Conservation (phyloP, 2,329 filamentous ascomycete genomes). For the Neophaeococcomyces mojaviensis region DNA sequence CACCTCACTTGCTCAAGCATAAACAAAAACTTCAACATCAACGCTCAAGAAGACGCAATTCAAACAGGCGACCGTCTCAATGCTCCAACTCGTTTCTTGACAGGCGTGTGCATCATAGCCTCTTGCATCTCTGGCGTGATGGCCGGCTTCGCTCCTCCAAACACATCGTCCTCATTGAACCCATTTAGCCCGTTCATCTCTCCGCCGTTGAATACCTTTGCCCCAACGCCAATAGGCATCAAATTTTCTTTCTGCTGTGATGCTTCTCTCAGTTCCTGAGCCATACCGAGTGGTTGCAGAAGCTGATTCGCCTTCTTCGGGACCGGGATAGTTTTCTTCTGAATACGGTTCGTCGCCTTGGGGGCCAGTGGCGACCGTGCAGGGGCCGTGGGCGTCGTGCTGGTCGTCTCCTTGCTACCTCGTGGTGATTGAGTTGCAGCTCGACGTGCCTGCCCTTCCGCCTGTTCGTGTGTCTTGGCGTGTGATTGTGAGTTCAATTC, state of each 20-base stretch:
- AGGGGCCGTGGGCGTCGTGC: conserved; percentile 3
- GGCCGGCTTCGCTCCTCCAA: conserved; percentile 11
- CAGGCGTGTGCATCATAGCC: conserved; percentile 21
- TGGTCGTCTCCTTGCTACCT: neutral
- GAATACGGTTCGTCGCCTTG: conserved; percentile 16
- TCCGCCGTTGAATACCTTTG: neutral
- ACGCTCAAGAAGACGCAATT: too few relatives aligned
- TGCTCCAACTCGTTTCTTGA: conserved; percentile 20
- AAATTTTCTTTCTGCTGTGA: conserved; percentile 7
- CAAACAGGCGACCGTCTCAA: conserved; percentile 22
- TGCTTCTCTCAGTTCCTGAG: neutral
- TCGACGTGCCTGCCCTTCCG: neutral
- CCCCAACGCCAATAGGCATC: neutral
- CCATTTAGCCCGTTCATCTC: neutral
- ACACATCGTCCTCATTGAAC: neutral
- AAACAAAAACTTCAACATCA: too few relatives aligned
- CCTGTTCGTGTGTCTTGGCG: neutral
- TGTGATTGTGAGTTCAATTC: neutral
- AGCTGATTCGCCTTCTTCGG: conserved; percentile 19
- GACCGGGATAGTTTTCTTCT: conserved; percentile 20
- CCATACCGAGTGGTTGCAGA: neutral
- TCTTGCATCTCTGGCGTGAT: conserved; percentile 23
- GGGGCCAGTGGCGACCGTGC: conserved; percentile 20
- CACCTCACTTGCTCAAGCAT: too few relatives aligned
- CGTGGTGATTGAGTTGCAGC: neutral